phyloP scores from a whole-genome alignment of 805 yeast species.

The Kuraishia ogatae region DNA sequence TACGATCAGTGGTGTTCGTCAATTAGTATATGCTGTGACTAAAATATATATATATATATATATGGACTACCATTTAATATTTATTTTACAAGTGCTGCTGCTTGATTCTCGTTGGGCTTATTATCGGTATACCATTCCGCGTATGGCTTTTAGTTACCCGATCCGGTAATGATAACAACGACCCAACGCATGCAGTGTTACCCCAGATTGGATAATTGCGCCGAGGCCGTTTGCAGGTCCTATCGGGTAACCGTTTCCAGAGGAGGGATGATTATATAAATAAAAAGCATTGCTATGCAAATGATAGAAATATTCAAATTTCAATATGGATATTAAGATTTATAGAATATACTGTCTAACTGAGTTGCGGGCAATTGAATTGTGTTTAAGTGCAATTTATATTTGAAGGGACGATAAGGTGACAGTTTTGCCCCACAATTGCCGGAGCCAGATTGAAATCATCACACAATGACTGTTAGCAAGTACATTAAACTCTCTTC shows the following conservation, averaged over 20 bases:
- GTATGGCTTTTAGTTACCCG: neutral
- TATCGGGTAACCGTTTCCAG: neutral
- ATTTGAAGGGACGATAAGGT: neutral
- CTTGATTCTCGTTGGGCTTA: no score
- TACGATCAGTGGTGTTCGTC: no score
- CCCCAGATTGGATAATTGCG: neutral
- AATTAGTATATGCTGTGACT: no score
- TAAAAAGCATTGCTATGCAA: neutral
- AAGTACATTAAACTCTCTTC: constrained; percentile 35
- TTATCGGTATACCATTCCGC: neutral
- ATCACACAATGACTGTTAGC: neutral
- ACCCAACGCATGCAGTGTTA: neutral
- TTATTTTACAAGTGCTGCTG: no score
- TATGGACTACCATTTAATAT: no score
- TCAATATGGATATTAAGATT: no score
- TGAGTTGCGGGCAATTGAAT: neutral
- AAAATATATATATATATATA: no score
- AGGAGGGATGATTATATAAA: neutral
- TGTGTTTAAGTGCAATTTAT: no score
- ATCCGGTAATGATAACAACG: neutral
- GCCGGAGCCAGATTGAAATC: no score
- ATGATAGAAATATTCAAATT: neutral
- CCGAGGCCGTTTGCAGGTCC: neutral
- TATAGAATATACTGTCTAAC: no score
- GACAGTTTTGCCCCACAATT: no score